Conservation (phyloP, 1,284 basidiomycete genomes). For the Austroboletus niveus region DNA sequence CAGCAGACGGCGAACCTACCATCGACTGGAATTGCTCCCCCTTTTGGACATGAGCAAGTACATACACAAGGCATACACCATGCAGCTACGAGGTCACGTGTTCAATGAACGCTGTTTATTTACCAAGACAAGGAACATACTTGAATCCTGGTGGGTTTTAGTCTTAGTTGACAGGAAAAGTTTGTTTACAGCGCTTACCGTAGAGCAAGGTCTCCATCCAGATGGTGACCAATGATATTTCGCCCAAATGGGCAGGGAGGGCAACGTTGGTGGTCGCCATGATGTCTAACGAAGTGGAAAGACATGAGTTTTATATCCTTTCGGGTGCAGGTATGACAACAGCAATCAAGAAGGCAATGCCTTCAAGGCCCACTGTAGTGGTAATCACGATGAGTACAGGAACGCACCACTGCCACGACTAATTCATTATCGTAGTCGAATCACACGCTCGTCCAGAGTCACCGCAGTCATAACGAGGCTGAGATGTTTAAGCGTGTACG, state of each 20-base stretch:
- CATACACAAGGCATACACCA: conserved; percentile 18
- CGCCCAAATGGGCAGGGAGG: conserved; percentile 11
- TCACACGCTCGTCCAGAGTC: background rate
- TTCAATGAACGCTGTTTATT: background rate
- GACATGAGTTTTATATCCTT: conserved; percentile 4
- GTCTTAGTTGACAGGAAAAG: background rate
- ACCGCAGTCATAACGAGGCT: no score
- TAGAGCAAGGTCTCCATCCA: conserved; percentile 20
- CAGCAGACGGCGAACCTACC: background rate
- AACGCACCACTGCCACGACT: conserved; percentile 3
- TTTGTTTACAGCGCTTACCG: conserved; percentile 3
- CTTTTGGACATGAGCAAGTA: conserved; percentile 11
- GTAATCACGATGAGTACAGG: background rate
- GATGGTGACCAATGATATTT: conserved; percentile 16
- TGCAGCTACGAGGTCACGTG: conserved; percentile 4
- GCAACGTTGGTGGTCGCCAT: conserved; percentile 5
- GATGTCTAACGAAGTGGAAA: background rate
- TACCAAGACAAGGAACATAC: background rate
- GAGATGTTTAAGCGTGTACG: no score
- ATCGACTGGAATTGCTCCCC: conserved; percentile 1
- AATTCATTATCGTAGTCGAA: background rate
- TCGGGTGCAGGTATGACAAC: background rate
- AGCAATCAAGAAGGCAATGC: background rate
- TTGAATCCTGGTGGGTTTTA: conserved; percentile 11
- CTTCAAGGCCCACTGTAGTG: background rate